phyloP scores from a whole-genome alignment of 306 rosid species.

The Argentina anserina region DNA sequence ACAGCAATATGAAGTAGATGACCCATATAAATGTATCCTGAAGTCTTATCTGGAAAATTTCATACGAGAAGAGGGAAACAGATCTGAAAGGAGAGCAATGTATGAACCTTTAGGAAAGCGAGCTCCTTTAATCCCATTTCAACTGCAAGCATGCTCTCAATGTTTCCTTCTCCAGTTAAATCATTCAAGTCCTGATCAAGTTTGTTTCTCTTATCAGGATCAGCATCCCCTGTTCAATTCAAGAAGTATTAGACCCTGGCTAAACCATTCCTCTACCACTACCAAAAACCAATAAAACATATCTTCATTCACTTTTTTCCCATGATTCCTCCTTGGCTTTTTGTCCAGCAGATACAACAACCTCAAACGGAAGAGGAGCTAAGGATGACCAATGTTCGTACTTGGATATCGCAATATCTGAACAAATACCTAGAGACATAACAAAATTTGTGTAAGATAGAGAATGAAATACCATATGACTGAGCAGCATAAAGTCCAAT shows the following conservation, averaged over 20 bases:
- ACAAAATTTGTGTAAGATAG: conserved; percentile 29
- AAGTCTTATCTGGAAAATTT: neutral
- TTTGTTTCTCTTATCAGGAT: conserved; percentile 63
- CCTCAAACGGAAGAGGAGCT: conserved; percentile 99
- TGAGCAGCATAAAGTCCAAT: conserved; percentile 7
- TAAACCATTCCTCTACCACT: neutral
- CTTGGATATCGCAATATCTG: conserved; percentile 84
- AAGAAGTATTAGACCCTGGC: conserved; percentile 18
- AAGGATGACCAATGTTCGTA: conserved; percentile 93
- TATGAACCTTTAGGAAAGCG: conserved; percentile 75
- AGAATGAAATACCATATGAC: conserved; percentile 14
- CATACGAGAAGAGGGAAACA: neutral
- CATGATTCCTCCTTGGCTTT: conserved; percentile 92
- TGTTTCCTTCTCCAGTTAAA: conserved; percentile 94
- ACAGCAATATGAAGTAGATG: conserved; percentile 1
- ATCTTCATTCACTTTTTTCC: conserved; percentile 62
- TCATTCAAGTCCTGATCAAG: conserved; percentile 74
- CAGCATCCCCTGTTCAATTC: conserved; percentile 58
- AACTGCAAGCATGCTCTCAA: conserved; percentile 93
- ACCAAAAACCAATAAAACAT: neutral
- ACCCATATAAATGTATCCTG: neutral
- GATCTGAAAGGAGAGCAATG: conserved; percentile 14
- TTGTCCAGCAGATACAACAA: conserved; percentile 95
- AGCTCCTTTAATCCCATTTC: conserved; percentile 97
- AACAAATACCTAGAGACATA: conserved; percentile 71